phyloP scores from a whole-genome alignment of 805 yeast species.

The Ogataea corticis region DNA sequence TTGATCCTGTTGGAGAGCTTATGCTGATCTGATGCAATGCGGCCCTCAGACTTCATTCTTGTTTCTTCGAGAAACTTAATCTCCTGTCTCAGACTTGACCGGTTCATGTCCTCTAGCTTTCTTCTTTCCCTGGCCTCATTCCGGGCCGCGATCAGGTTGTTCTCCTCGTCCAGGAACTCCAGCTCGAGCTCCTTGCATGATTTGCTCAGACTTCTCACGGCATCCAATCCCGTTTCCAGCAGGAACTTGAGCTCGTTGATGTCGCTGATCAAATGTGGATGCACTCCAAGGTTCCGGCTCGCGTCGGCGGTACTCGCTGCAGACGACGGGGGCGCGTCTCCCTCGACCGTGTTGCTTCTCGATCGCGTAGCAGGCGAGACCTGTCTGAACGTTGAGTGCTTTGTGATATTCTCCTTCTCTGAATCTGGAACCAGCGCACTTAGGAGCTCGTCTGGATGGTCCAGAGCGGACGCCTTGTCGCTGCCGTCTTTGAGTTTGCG shows the following conservation, averaged over 20 bases:
- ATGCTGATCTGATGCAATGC: constrained; percentile 36
- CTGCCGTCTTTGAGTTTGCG: constrained; percentile 21
- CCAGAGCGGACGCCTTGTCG: constrained; percentile 27
- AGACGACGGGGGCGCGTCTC: constrained; percentile 4
- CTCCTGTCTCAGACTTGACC: constrained; percentile 41
- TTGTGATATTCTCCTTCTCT: constrained; percentile 32
- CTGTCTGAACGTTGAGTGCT: constrained; percentile 31
- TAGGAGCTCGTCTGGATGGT: constrained; percentile 41
- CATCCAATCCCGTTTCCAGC: constrained; percentile 44
- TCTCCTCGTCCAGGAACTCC: constrained; percentile 42
- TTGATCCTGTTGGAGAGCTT: constrained; percentile 30
- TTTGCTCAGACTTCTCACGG: constrained; percentile 36
- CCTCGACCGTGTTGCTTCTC: constrained; percentile 39
- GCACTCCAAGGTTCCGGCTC: constrained; percentile 6
- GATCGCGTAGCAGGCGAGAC: constrained; percentile 26
- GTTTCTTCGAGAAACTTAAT: constrained; percentile 43
- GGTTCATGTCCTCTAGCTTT: constrained; percentile 41
- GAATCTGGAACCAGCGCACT: constrained; percentile 35
- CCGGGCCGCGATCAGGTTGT: constrained; percentile 34
- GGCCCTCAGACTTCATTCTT: constrained; percentile 36
- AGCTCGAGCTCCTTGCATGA: constrained; percentile 34
- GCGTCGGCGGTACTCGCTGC: not conserved
- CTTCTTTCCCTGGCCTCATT: constrained; percentile 41
- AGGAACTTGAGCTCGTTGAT: constrained; percentile 44
- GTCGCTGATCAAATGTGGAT: constrained; percentile 37